A percentile compares a stretch with the other conserved stretches of the same genome.
Evolutionary conservation across 768 basidiomycete species (phyloP).

Genomic region (Myochromella boudieri): DNA sequence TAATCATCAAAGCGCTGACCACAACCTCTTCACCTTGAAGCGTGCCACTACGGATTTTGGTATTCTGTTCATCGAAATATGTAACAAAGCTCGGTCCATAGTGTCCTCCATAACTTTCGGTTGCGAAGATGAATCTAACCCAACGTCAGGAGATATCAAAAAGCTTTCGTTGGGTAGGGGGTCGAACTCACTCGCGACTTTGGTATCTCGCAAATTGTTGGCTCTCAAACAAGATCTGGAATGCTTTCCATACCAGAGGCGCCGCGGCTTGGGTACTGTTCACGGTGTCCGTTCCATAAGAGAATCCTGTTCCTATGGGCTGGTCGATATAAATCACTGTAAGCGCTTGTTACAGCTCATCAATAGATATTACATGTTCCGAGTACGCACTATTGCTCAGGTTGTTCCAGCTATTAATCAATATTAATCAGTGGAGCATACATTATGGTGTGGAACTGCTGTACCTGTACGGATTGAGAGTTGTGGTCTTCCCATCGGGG

Average conservation of each 20-base stretch:
- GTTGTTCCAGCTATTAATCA: conserved; percentile 57
- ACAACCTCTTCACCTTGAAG: conserved; percentile 49
- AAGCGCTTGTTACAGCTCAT: not conserved
- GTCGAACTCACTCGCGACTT: conserved; percentile 46
- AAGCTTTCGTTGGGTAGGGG: not conserved
- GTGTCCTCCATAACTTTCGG: conserved; percentile 70
- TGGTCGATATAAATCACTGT: conserved; percentile 73
- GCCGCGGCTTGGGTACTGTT: conserved; percentile 60
- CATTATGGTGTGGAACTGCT: not conserved
- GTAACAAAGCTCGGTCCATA: conserved; percentile 66
- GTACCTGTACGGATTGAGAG: conserved; percentile 61
- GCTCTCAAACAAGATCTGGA: conserved; percentile 65
- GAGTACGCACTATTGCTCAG: conserved; percentile 55
- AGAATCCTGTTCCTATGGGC: conserved; percentile 67
- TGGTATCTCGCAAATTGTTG: conserved; percentile 48
- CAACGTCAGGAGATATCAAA: not conserved
- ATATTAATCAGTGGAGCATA: not conserved
- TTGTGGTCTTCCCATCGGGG: conserved; percentile 49
- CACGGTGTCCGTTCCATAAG: conserved; percentile 55
- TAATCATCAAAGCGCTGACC: conserved; percentile 65
- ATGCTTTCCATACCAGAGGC: conserved; percentile 57
- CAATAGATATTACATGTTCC: not conserved
- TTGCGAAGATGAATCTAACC: conserved; percentile 60
- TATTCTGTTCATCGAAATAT: conserved; percentile 64
- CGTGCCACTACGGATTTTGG: conserved; percentile 40